Evolutionary conservation across 1,284 basidiomycete genomes (phyloP), one percentile per base, ranked within the genome.

Genomic region (Malassezia furfur): DNA sequence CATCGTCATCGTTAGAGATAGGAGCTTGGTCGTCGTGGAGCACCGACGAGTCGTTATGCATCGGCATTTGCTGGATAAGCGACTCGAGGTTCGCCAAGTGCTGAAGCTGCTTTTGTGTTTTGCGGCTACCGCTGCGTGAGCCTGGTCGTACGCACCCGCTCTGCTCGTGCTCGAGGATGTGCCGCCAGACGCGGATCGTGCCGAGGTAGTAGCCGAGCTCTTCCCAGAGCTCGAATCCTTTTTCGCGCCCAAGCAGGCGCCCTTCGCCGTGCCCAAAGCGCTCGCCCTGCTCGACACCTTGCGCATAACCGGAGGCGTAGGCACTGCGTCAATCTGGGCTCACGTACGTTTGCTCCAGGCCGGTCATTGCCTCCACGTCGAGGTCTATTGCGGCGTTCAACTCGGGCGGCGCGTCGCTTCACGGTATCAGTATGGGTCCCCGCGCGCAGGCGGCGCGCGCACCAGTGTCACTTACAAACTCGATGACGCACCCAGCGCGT

Each of bases 171-270:
- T 48, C 37, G 49, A 50, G 48, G 46, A 51, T 5, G 48, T 52
- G 44, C 41, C 50, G 46, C 86, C 87, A 94, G 57, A 85, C 81
- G 50, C 68, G 62, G 3, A 88, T 87, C 68, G 86, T 85, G 2
- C 90, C 91, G 67, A 88, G 82, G 72, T 93, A 93, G 72, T 85
- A 96, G 2, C 87, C 91, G 6, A 96, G 80, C 75, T 96, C 93
- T 75, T 94, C 90, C 90, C 91, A 96, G 74, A 96, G 83, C 76
- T 93, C 89, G 75, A 85, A 96, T 0, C 88, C 89, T 72, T 96
- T 91, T 68, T 89, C 85, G 59, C 84, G 81, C 1, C 91, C 93
- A 4, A 96, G 79, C 3, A 85, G 84, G n/a, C 90, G 80, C 4
- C 93, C 93, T 75, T 96, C 90, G 60, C 91, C 90, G 19, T 86